Conservation (phyloP, 306 rosid genomes). For the Hylodesmum podocarpum region DNA sequence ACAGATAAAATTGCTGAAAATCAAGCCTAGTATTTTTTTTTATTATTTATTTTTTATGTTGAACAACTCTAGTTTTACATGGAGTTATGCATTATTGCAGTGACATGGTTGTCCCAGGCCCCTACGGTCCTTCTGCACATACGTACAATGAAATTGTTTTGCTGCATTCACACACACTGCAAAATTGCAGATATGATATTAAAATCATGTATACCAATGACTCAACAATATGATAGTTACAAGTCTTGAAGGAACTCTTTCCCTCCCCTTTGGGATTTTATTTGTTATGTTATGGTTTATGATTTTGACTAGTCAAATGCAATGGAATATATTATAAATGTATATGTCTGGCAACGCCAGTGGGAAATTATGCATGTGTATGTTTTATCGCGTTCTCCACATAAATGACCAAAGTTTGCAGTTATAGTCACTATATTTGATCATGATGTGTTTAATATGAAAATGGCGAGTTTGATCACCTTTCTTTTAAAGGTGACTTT, state of each 20-base stretch:
- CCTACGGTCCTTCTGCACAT: neutral
- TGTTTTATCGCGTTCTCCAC: neutral
- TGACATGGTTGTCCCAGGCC: neutral
- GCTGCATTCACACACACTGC: neutral
- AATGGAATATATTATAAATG: neutral
- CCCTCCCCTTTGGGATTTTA: neutral
- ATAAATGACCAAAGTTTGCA: neutral
- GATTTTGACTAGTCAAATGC: neutral
- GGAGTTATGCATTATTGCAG: conserved; percentile 12
- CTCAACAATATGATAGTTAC: neutral
- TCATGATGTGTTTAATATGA: too few species aligned
- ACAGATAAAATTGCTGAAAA: neutral
- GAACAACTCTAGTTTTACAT: neutral
- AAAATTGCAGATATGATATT: neutral
- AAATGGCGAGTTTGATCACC: too few species aligned
- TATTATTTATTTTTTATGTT: neutral
- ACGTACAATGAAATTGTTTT: neutral
- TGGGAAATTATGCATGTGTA: neutral
- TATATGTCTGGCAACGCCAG: neutral
- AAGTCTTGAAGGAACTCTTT: neutral
- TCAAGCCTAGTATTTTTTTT: too few species aligned
- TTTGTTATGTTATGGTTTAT: neutral
- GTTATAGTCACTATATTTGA: too few species aligned
- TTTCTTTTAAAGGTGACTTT: too few species aligned
- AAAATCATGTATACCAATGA: neutral